phyloP scores from a whole-genome alignment of 2,329 filamentous ascomycete species.

The Hawksworthiomyces lignivorus region DNA sequence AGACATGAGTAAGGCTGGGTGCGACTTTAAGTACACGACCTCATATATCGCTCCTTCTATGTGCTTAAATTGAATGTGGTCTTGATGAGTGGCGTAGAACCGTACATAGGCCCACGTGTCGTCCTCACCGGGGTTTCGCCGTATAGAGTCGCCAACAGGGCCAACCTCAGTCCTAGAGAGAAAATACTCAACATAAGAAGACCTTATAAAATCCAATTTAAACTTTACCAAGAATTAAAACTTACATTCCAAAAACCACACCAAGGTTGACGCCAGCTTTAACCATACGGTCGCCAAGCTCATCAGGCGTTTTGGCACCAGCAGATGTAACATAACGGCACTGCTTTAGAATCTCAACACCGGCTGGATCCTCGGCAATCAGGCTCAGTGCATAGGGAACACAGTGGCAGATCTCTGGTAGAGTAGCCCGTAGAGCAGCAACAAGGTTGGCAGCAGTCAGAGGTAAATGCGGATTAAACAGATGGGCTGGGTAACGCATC shows the following conservation, averaged over 20 bases:
- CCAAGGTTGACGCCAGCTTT: slow-evolving; percentile 39
- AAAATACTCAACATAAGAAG: no score
- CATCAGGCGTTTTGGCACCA: slow-evolving; percentile 45
- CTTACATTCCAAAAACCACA: slow-evolving; percentile 33
- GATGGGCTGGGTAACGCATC: slow-evolving; percentile 30
- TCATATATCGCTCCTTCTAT: slow-evolving; percentile 27
- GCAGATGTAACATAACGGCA: slow-evolving; percentile 41
- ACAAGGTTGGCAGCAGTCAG: slow-evolving; percentile 37
- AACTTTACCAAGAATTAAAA: no score
- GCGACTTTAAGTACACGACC: slow-evolving; percentile 25
- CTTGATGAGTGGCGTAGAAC: slow-evolving; percentile 27
- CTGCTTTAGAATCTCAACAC: slow-evolving; percentile 33
- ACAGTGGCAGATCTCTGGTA: slow-evolving; percentile 42
- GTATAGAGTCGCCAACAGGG: slow-evolving; percentile 32
- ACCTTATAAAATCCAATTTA: no score
- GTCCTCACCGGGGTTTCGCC: slow-evolving; percentile 29
- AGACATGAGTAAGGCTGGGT: slow-evolving; percentile 23
- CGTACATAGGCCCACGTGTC: slow-evolving; percentile 34
- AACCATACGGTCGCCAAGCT: slow-evolving; percentile 41
- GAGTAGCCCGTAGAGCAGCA: slow-evolving; percentile 28
- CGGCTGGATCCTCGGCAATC: slow-evolving; percentile 44
- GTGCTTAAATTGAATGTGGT: slow-evolving; percentile 31
- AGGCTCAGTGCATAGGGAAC: slow-evolving; percentile 53
- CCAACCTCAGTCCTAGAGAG: slow-evolving; percentile 35
- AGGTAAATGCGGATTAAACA: slow-evolving; percentile 26